Evolutionary conservation across 306 rosid genomes (phyloP), one percentile per base, ranked within the genome.

Genomic region (peach (Prunus persica)): DNA sequence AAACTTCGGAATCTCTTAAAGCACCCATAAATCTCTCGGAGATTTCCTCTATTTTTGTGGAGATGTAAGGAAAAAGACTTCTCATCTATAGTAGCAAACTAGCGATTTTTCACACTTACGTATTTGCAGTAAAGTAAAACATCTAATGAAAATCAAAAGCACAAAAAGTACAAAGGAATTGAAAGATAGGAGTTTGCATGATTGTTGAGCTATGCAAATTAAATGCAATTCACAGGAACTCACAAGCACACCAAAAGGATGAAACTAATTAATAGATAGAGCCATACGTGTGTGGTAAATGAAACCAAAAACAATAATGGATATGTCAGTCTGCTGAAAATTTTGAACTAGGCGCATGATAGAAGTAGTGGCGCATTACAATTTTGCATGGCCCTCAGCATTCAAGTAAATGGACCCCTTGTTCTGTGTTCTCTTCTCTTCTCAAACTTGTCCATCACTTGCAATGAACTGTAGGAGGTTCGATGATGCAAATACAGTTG

Each of bases 401-500:
- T 74, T 81, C 65, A 70, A 65, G 72, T 72, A 8, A 5, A 47
- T 51, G 76, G 75, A 61, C 71, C 83, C 71, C 57, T 38, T 38
- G 43, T 38, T 38, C 43, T 1, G 43, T 38, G 43, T 38, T 38
- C 43, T 41, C 32, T 25, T 65, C 54, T 34, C 27, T 51, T 76
- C 55, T 74, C 71, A 69, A 45, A 20, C 65, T 38, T 38, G 43
- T 38, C 6, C 9, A 15, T 27, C 10, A 60, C 63, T 75, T 80
- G 65, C 41, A 63, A 54, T 71, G 81, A 73, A 57, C 25, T 65
- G 46, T 46, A 47, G 51, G 57, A 49, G 51, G 68, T 28, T 60
- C 50, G 25, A 58, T 78, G 18, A 49, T 67, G 38, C 74, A 47
- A 11, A 56, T 66, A 57, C 50, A 47, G 43, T 55, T 57, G 82